Evolutionary conservation across 495 filamentous ascomycete genomes (phyloP).

Genomic region (Talaromyces proteolyticus): DNA sequence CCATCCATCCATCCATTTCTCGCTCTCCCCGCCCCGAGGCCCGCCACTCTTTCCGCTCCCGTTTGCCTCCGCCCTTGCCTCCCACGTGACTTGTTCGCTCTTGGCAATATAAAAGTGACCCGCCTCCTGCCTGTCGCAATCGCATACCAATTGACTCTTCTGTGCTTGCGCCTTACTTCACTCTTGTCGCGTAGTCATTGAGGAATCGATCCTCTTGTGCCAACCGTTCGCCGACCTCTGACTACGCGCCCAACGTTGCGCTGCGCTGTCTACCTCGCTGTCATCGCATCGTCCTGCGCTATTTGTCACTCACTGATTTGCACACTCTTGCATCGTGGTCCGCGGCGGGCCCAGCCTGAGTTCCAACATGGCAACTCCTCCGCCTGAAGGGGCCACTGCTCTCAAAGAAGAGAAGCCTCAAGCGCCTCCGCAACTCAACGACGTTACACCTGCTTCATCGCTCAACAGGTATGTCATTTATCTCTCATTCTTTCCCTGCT

Average conservation of each 20-base stretch:
- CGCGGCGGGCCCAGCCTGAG: constrained; percentile 8
- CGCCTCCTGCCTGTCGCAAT: background rate
- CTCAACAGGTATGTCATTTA: constrained; percentile 5
- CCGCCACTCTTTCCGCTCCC: constrained; percentile 9
- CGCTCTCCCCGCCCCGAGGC: too few species aligned
- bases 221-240: too few species aligned
- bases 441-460: constrained; percentile 19
- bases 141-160: too few species aligned
- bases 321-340: constrained; percentile 3
- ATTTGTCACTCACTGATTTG: too few species aligned
- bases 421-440: constrained; percentile 36
- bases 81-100: constrained; percentile 36
- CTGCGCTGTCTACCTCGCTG: background rate
- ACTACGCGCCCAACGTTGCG: background rate
- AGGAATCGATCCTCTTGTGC: too few species aligned
- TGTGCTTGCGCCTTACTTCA: too few species aligned
- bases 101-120: constrained; percentile 42
- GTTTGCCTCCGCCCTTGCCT: constrained; percentile 14
- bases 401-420: constrained; percentile 43
- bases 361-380: constrained; percentile 41
- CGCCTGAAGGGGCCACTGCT: constrained; percentile 34
- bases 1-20: too few species aligned
- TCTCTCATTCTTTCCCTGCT: background rate
- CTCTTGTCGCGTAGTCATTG: too few species aligned
- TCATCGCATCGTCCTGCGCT: background rate